Evolutionary conservation across 1,284 basidiomycete species (phyloP).

Genomic region (Anthracocystis panici-leucophaei): DNA sequence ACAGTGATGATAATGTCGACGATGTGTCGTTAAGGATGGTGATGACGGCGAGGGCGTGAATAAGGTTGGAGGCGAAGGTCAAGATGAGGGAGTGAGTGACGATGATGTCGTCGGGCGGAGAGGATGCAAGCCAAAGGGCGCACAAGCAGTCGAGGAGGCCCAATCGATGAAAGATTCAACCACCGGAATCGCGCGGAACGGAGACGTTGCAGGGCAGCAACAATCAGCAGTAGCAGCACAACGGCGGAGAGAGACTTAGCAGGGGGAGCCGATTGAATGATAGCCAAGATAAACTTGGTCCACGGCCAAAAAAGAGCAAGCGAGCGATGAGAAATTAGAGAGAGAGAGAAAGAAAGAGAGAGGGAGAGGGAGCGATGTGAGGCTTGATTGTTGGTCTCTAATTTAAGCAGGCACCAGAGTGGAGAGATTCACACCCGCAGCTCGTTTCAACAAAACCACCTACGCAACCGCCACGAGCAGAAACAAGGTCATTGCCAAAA

Average conservation of each 20-base stretch:
- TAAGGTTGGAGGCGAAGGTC: background rate
- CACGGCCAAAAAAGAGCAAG: too few relatives aligned
- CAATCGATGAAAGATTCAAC: constrained; percentile 19
- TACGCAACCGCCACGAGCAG: constrained; percentile 13
- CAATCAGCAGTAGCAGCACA: constrained; percentile 4
- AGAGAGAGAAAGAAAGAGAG: too few relatives aligned
- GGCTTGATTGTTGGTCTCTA: constrained; percentile 2
- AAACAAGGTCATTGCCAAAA: background rate
- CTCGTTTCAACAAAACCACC: background rate
- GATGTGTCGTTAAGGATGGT: constrained; percentile 9
- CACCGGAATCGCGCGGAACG: constrained; percentile 23
- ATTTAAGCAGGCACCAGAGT: constrained; percentile 3
- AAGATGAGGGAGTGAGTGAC: background rate
- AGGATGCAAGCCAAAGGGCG: constrained; percentile 8
- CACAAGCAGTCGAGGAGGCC: constrained; percentile 2
- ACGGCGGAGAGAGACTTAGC: background rate
- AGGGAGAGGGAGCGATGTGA: background rate
- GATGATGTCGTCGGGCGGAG: constrained; percentile 37
- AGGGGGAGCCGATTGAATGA: background rate
- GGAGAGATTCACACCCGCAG: constrained; percentile 1
- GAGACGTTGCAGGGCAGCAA: background rate
- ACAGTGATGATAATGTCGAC: constrained; percentile 10
- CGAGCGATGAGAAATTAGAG: too few relatives aligned
- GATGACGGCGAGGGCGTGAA: constrained; percentile 1
- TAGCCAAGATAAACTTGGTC: constrained; percentile 3